These are phyloP conservation scores for Cladobotryum mycophilum DNA, from an alignment of 2,329 filamentous ascomycete species.

Conservation along the genomic window DNA sequence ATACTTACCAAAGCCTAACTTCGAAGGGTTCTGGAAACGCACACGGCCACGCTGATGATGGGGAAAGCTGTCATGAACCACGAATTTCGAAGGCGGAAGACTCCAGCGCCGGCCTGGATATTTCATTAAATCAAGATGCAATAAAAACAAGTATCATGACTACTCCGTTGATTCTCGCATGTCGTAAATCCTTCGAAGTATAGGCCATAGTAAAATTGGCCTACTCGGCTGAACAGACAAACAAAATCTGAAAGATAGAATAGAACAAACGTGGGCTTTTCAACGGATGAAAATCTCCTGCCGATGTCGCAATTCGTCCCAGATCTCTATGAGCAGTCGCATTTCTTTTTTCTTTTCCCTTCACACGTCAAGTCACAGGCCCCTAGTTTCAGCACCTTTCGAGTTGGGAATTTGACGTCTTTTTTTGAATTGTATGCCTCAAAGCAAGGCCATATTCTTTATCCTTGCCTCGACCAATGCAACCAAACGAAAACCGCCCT, in stretches of 20 bases:
- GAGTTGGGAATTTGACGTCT: constrained; percentile 37
- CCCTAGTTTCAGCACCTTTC: constrained; percentile 17
- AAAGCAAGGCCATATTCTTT: constrained; percentile 46
- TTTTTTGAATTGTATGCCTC: constrained; percentile 48
- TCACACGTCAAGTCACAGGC: constrained; percentile 11
- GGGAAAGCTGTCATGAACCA: neutral
- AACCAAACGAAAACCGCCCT: constrained; percentile 56
- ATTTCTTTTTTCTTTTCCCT: constrained; percentile 2
- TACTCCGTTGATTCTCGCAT: constrained; percentile 5
- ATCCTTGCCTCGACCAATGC: constrained; percentile 54
- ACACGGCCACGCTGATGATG: no score
- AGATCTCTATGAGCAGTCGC: constrained; percentile 9
- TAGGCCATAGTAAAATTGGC: constrained; percentile 5
- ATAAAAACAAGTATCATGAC: constrained; percentile 8
- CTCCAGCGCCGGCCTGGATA: constrained; percentile 7
- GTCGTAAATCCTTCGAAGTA: constrained; percentile 7
- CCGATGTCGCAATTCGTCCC: constrained; percentile 7
- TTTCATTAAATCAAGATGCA: constrained; percentile 9
- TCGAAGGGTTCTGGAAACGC: no score
- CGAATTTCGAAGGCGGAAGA: constrained; percentile 1
- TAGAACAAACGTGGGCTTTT: neutral
- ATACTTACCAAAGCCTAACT: no score
- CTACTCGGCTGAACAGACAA: constrained; percentile 3
- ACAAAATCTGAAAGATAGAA: constrained; percentile 3
- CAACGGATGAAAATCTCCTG: constrained; percentile 8